phyloP scores from a whole-genome alignment of 2,329 filamentous ascomycete genomes.

The Chaetomium strumarium region DNA sequence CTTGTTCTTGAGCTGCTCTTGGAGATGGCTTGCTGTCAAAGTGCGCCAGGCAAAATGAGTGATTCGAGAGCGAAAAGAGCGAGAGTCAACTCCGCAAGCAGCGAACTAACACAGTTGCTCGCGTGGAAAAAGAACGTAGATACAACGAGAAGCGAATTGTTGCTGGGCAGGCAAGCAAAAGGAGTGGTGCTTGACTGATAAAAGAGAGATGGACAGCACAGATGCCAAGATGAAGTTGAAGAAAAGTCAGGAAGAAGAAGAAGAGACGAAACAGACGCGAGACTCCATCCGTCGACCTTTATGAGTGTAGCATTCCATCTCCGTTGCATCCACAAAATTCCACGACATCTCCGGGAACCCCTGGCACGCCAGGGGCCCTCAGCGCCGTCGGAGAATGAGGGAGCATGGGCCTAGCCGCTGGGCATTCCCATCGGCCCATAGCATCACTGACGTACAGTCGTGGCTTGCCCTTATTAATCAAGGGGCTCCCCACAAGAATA shows the following conservation, averaged over 20 bases:
- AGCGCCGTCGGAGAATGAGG: background rate
- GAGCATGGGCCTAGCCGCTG: slow-evolving; percentile 7
- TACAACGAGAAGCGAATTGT: slow-evolving; percentile 25
- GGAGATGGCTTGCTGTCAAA: slow-evolving; percentile 16
- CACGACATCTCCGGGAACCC: slow-evolving; percentile 8
- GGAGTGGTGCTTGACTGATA: slow-evolving; percentile 26
- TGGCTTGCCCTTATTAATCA: slow-evolving; percentile 14
- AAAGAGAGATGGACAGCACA: slow-evolving; percentile 15
- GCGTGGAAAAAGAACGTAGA: slow-evolving; percentile 27
- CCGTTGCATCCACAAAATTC: slow-evolving; percentile 2
- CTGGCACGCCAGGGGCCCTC: slow-evolving; percentile 2
- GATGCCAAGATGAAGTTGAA: slow-evolving; percentile 17
- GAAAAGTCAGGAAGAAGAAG: slow-evolving; percentile 19
- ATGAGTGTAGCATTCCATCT: slow-evolving; percentile 10
- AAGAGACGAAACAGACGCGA: slow-evolving; percentile 11
- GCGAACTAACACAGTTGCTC: slow-evolving; percentile 30
- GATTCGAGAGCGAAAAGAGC: slow-evolving; percentile 22
- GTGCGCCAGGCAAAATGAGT: slow-evolving; percentile 12
- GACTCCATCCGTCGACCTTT: slow-evolving; percentile 12
- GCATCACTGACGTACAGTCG: slow-evolving; percentile 9
- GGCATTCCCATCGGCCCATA: background rate
- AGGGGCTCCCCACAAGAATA: slow-evolving; percentile 6
- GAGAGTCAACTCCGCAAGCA: slow-evolving; percentile 30
- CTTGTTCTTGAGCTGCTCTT: slow-evolving; percentile 12
- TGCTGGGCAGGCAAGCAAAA: slow-evolving; percentile 26